Percentiles rank a stretch among this genome's conserved stretches.
These are phyloP conservation scores for Trypanosomatidae sp. DNA, from an alignment of 208 protist species.

Conservation along the genomic window DNA sequence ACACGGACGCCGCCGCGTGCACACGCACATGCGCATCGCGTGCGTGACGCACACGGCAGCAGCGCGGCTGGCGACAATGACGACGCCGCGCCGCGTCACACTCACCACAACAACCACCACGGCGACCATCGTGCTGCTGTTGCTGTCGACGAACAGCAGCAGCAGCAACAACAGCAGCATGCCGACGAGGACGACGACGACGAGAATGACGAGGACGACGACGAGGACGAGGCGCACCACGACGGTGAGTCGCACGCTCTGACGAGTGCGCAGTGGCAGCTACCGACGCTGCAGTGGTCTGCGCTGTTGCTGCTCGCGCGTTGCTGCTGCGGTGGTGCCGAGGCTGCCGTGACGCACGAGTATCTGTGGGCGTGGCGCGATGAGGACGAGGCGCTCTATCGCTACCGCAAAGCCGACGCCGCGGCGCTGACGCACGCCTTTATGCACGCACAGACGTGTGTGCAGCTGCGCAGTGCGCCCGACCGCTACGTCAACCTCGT, in stretches of 20 bases:
- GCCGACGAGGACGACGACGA: constrained; percentile 1
- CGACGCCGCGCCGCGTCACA: constrained; percentile 1
- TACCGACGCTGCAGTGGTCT: constrained; percentile 46
- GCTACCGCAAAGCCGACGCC: constrained; percentile 20
- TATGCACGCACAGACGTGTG: constrained; percentile 11
- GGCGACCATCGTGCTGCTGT: too few relatives aligned
- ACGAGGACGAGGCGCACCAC: constrained; percentile 13
- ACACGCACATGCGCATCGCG: too few relatives aligned
- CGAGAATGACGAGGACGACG: constrained; percentile 1
- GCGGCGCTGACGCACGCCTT: constrained; percentile 30
- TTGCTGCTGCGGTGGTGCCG: constrained; percentile 23
- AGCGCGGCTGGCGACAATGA: background rate
- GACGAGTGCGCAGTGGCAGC: constrained; percentile 66
- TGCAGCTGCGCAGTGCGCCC: constrained; percentile 10
- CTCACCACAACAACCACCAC: too few relatives aligned
- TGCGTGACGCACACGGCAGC: background rate
- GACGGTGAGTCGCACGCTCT: too few relatives aligned
- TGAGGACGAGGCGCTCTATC: constrained; percentile 41
- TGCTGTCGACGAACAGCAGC: too few relatives aligned
- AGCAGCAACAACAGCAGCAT: background rate
- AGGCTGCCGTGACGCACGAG: constrained; percentile 16
- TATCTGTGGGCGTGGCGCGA: constrained; percentile 70
- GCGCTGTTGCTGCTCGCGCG: constrained; percentile 43
- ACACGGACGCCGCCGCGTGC: too few relatives aligned
- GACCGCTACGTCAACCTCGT: constrained; percentile 25